phyloP scores from a whole-genome alignment of 495 filamentous ascomycete species.

The Peziza echinospora region DNA sequence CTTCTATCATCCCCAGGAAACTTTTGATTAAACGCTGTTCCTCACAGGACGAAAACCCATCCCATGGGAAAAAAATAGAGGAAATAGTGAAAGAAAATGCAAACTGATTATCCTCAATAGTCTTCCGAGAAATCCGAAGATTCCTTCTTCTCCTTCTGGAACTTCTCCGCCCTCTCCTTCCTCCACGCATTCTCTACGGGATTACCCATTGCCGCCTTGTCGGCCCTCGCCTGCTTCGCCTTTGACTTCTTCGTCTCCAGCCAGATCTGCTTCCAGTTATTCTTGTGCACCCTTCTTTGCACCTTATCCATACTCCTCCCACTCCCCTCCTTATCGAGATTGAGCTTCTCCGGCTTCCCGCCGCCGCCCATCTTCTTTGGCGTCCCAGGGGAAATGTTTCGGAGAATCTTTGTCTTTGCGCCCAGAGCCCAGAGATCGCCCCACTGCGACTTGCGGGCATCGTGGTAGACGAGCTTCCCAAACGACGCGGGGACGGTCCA shows the following conservation, averaged over 20 bases:
- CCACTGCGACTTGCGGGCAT: conserved; percentile 77
- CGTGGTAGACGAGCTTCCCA: conserved; percentile 59
- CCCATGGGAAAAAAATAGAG: no score
- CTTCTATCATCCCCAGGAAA: no score
- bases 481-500: conserved; percentile 77
- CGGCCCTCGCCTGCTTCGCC: conserved; percentile 5
- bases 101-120: no score
- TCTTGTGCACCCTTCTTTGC: conserved; percentile 20
- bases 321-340: not conserved
- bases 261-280: conserved; percentile 18
- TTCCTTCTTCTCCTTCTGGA: no score
- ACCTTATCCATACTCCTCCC: conserved; percentile 11
- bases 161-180: no score
- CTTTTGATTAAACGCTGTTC: no score
- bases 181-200: not conserved
- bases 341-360: not conserved
- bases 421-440: conserved; percentile 92
- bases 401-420: conserved; percentile 55
- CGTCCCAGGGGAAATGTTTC: no score
- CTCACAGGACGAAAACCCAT: no score
- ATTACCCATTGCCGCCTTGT: not conserved
- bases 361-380: conserved; percentile 30
- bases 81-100: no score
- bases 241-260: not conserved
- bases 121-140: no score